A percentile compares a stretch with the other conserved stretches of the same genome.
Evolutionary conservation across 768 basidiomycete genomes (phyloP).

Genomic region (Lepiota venenata): DNA sequence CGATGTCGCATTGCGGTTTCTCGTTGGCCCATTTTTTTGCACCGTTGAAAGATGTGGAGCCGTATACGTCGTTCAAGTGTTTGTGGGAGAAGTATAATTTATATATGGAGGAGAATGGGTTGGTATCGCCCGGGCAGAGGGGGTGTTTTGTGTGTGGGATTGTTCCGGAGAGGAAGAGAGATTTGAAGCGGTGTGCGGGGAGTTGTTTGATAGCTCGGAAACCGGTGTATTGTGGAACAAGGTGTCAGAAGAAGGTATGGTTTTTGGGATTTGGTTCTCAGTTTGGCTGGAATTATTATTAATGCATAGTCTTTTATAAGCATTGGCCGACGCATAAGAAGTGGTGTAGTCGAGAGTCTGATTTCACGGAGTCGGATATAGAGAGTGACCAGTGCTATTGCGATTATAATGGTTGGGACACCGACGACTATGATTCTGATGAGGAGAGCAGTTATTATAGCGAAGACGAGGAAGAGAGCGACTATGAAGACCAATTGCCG

Average conservation of each 20-base stretch:
- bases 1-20: not conserved
- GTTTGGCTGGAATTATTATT: too few species aligned
- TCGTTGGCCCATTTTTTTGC: not conserved
- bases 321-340: too few species aligned
- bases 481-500: too few species aligned
- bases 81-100: not conserved
- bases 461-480: not conserved
- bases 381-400: not conserved
- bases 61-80: not conserved
- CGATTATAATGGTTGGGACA: not conserved
- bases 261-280: too few species aligned
- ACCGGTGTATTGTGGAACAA: conserved; percentile 2
- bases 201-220: not conserved
- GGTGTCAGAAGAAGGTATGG: not conserved
- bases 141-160: too few species aligned
- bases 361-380: not conserved
- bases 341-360: too few species aligned
- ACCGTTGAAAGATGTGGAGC: not conserved
- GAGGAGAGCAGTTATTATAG: not conserved
- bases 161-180: not conserved
- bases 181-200: not conserved
- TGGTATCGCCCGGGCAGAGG: not conserved
- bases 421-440: not conserved
- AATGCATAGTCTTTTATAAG: too few species aligned
- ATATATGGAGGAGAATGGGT: not conserved